Evolutionary conservation across 148 eudicot genomes (phyloP), one percentile per base, ranked within the genome.

Genomic region (Mesembryanthemum crystallinum): DNA sequence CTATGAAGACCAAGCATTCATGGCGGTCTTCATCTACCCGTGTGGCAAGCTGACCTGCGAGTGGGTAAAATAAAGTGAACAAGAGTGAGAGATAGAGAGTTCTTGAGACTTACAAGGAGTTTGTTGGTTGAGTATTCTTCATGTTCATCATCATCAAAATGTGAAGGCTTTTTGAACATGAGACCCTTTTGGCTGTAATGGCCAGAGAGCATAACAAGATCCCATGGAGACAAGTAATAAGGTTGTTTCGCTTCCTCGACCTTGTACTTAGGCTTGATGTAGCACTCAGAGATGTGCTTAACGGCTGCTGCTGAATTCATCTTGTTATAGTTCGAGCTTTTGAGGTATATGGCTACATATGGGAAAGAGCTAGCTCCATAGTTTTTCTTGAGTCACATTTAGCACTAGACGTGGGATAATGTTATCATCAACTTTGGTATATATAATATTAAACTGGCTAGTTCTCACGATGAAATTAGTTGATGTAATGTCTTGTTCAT

Each of bases 21-120:
- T 69, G 69, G 51, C 12, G 35, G 21, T 63, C 49, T 33, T 74
- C 28, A 30, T 69, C 61, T 37, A 69, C 39, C 7, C 7, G 55
- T 5, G 74, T 69, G 8, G 18, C 68, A 1, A 79, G 73, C 15
- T 37, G 82, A 2, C 82, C 86, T 0, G 80, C 85, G 20, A 79
- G 21, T 32, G 83, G 85, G 18, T 83, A 79, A 23, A 73, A n/a
- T n/a, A n/a, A n/a, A 79, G 45, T 74, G 77, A 54, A 79, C 33
- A 4, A 79, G 78, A 70, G 82, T 49, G 7, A 60, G 51, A 5
- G 82, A 74, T 14, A 79, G 78, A 0, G 82, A 79, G 51, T 74
- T 54, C 45, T 51, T 79, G 14, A 79, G 74, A 23, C 45, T 74
- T 3, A 67, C 45, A 14, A 76, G 73, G 45, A 68, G 8, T 11